phyloP scores from a whole-genome alignment of 805 yeast species.

The Dipodascus geniculatus region DNA sequence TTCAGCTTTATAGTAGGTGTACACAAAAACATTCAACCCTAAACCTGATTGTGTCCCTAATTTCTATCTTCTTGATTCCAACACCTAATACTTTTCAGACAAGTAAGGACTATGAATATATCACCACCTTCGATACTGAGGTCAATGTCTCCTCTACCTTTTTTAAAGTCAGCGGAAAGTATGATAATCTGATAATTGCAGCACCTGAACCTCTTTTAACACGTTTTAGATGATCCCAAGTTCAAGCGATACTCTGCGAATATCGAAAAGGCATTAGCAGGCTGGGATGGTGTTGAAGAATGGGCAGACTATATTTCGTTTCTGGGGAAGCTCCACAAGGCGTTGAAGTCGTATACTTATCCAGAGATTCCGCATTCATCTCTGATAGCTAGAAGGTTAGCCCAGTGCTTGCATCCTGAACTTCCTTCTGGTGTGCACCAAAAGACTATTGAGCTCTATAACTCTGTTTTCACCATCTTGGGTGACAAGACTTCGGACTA shows the following conservation, averaged over 20 bases:
- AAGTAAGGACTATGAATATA: background rate
- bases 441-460: constrained; percentile 71
- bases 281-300: constrained; percentile 76
- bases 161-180: constrained; percentile 9
- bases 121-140: constrained; percentile 10
- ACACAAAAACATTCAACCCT: background rate
- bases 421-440: constrained; percentile 95
- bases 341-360: constrained; percentile 40
- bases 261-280: constrained; percentile 59
- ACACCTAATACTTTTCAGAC: background rate
- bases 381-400: constrained; percentile 56
- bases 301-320: constrained; percentile 98
- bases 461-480: constrained; percentile 51
- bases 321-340: constrained; percentile 64
- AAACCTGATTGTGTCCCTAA: background rate
- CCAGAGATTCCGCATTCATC: constrained; percentile 50
- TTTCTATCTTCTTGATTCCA: background rate
- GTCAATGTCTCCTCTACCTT: constrained; percentile 14
- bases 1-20: no score
- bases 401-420: constrained; percentile 67
- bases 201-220: background rate
- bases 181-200: constrained; percentile 3
- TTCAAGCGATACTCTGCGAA: constrained; percentile 58
- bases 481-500: constrained; percentile 45
- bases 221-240: constrained; percentile 31